phyloP scores from a whole-genome alignment of 306 rosid genomes.

The Leucaena leucocephala region DNA sequence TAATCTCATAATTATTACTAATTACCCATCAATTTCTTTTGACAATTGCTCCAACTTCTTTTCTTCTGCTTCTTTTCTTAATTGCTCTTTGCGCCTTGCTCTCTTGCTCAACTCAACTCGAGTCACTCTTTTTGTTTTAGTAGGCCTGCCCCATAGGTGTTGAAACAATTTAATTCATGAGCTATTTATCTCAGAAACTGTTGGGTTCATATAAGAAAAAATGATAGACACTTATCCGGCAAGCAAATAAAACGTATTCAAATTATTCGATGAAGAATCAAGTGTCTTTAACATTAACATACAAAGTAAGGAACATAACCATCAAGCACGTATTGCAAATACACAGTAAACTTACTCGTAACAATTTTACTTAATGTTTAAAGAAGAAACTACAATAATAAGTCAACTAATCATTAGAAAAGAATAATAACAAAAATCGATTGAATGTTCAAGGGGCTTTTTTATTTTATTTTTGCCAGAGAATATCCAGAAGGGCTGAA shows the following conservation, averaged over 20 bases:
- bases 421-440: no score
- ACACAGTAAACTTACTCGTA: not conserved
- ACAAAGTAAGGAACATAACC: no score
- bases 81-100: slow-evolving; percentile 65
- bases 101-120: slow-evolving; percentile 74
- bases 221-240: not conserved
- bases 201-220: not conserved
- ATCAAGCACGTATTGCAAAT: not conserved
- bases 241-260: not conserved
- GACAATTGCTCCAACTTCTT: slow-evolving; percentile 64
- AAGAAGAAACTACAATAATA: slow-evolving; percentile 2
- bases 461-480: no score
- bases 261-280: no score
- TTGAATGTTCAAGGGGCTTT: no score
- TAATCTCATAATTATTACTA: slow-evolving; percentile 3
- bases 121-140: slow-evolving; percentile 68
- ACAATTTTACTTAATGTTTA: slow-evolving; percentile 12
- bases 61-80: slow-evolving; percentile 64
- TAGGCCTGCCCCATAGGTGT: slow-evolving; percentile 51
- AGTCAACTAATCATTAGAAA: not conserved
- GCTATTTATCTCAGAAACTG: not conserved
- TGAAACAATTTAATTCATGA: slow-evolving; percentile 31
- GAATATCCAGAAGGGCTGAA: not conserved
- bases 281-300: no score
- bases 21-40: slow-evolving; percentile 82